Percentiles rank a stretch among this genome's conserved stretches.
Conservation (phyloP, 306 rosid species). For the Hippophae tibetana region DNA sequence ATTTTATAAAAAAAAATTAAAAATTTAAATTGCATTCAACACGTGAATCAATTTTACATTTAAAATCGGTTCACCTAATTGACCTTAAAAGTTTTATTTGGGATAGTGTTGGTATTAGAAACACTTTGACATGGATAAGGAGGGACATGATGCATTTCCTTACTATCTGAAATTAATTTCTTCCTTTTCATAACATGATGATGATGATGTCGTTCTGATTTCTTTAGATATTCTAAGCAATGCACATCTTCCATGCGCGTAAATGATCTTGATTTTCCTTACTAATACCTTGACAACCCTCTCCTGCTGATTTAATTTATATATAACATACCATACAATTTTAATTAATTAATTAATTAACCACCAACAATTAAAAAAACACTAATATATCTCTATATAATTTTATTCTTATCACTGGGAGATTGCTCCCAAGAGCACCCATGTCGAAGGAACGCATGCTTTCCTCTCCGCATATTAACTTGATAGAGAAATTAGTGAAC, state of each 20-base stretch:
- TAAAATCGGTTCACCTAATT: conserved; percentile 17
- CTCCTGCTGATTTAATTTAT: conserved; percentile 26
- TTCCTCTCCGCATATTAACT: conserved; percentile 25
- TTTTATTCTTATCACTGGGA: conserved; percentile 39
- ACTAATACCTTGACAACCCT: conserved; percentile 67
- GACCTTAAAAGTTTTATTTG: too few relatives aligned
- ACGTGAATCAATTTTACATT: too few relatives aligned
- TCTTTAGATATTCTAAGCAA: conserved; percentile 61
- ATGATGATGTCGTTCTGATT: conserved; percentile 26
- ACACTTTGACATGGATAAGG: conserved; percentile 43
- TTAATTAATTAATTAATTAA: neutral
- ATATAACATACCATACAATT: neutral
- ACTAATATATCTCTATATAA: neutral
- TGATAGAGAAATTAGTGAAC: conserved; percentile 5
- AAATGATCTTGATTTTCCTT: conserved; percentile 83
- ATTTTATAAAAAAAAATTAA: too few relatives aligned
- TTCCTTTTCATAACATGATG: conserved; percentile 47
- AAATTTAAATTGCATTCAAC: too few relatives aligned
- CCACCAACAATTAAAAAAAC: neutral
- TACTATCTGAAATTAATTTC: conserved; percentile 44
- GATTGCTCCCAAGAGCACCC: conserved; percentile 53
- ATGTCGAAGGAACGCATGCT: conserved; percentile 41
- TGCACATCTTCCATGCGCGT: conserved; percentile 61
- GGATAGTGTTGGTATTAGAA: conserved; percentile 26
- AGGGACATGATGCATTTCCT: conserved; percentile 23